These are phyloP conservation scores for Xylaria acuta DNA, from an alignment of 495 filamentous ascomycete genomes.

Conservation along the genomic window DNA sequence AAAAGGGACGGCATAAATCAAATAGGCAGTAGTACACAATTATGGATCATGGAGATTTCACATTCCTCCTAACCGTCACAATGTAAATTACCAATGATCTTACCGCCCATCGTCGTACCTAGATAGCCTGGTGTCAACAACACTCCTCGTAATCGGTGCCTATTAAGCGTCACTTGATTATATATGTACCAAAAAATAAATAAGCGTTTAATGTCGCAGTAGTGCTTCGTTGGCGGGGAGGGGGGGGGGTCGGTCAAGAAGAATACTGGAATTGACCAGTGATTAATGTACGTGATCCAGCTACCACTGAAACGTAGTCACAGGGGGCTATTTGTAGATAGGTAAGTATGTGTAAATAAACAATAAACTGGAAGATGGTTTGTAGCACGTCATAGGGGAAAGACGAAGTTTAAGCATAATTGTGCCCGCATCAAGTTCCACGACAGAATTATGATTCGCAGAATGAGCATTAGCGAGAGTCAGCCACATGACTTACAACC, in stretches of 20 bases:
- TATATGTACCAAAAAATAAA: background rate
- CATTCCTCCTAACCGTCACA: background rate
- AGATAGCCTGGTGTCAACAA: background rate
- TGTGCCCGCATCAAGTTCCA: background rate
- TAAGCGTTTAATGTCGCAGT: background rate
- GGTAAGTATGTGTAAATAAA: background rate
- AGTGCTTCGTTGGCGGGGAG: too few species aligned
- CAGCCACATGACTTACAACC: background rate
- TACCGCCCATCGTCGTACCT: background rate
- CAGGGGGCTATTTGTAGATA: background rate
- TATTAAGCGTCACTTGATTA: background rate
- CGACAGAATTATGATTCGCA: background rate
- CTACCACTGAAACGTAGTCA: background rate
- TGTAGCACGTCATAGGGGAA: background rate
- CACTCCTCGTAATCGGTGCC: background rate
- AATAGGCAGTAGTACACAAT: background rate
- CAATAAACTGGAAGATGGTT: background rate
- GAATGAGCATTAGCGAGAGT: background rate
- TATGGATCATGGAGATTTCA: background rate
- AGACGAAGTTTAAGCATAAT: background rate
- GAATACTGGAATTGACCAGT: background rate
- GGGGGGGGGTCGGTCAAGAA: too few species aligned
- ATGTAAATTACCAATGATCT: background rate
- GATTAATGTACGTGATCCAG: background rate
- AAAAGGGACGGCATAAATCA: background rate